Conservation (phyloP, 2,329 filamentous ascomycete genomes). For the Rasamsonia emersonii region DNA sequence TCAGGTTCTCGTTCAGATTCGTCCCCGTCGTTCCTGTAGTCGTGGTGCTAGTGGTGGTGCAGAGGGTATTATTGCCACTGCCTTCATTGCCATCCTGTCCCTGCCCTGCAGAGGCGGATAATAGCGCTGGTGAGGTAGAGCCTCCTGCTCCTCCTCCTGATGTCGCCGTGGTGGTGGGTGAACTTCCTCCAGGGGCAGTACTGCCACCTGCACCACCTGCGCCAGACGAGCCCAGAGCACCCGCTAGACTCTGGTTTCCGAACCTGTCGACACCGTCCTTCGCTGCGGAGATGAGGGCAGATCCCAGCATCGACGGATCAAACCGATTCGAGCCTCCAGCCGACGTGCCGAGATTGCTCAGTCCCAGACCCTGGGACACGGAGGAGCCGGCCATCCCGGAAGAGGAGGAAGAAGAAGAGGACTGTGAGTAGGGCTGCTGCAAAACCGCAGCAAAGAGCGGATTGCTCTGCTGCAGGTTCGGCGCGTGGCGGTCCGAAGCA, state of each 20-base stretch:
- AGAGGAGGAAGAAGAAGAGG: conserved; percentile 10
- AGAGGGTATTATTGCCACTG: conserved; percentile 6
- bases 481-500: conserved; percentile 53
- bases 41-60: conserved; percentile 20
- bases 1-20: conserved; percentile 85
- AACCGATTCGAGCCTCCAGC: conserved; percentile 52
- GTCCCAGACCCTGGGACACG: conserved; percentile 38
- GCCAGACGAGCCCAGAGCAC: conserved; percentile 20
- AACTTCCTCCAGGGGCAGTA: conserved; percentile 3
- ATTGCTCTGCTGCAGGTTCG: conserved; percentile 59
- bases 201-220: conserved; percentile 26
- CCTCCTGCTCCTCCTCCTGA: conserved; percentile 10
- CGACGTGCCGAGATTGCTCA: conserved; percentile 38
- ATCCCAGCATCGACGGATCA: conserved; percentile 73
- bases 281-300: conserved; percentile 79
- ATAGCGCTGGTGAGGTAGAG: conserved; percentile 5
- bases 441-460: conserved; percentile 64
- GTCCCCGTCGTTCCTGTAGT: conserved; percentile 41
- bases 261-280: conserved; percentile 74
- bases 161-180: conserved; percentile 11
- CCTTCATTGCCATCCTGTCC: no score
- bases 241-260: conserved; percentile 52
- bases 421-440: conserved; percentile 19
- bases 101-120: no score
- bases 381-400: conserved; percentile 25